phyloP scores from a whole-genome alignment of 2,329 filamentous ascomycete genomes.

The Aspergillus brunneoviolaceus region DNA sequence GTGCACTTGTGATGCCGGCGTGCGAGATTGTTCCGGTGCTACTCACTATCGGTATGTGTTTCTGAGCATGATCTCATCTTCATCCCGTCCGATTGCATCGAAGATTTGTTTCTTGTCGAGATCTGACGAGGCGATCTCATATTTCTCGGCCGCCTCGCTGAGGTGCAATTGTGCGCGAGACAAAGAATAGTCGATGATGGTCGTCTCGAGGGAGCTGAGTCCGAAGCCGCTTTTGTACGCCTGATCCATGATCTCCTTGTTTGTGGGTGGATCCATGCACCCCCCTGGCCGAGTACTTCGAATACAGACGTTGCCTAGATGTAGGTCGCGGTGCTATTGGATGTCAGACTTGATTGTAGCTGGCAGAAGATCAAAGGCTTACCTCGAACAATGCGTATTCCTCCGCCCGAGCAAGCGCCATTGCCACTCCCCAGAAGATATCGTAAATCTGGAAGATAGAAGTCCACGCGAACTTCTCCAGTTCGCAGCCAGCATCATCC shows the following conservation, averaged over 20 bases:
- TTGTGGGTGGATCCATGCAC: conserved; percentile 34
- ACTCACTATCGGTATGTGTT: conserved; percentile 46
- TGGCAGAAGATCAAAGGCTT: background rate
- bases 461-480: conserved; percentile 48
- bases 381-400: conserved; percentile 60
- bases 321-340: conserved; percentile 60
- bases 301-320: conserved; percentile 67
- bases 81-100: conserved; percentile 42
- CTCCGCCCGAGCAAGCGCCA: conserved; percentile 62
- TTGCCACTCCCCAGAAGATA: conserved; percentile 66
- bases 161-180: conserved; percentile 56
- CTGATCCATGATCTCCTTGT: conserved; percentile 30
- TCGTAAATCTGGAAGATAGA: conserved; percentile 57
- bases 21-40: background rate
- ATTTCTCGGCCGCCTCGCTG: conserved; percentile 23
- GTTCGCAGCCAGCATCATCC: conserved; percentile 62
- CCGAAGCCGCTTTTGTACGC: conserved; percentile 46
- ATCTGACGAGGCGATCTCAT: conserved; percentile 41
- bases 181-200: conserved; percentile 67
- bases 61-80: conserved; percentile 41
- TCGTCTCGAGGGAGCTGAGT: conserved; percentile 59
- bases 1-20: too few species aligned
- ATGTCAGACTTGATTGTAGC: background rate
- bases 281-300: conserved; percentile 34
- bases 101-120: conserved; percentile 46